Conservation (phyloP, 805 yeast species). For the Lachancea thermotolerans region DNA sequence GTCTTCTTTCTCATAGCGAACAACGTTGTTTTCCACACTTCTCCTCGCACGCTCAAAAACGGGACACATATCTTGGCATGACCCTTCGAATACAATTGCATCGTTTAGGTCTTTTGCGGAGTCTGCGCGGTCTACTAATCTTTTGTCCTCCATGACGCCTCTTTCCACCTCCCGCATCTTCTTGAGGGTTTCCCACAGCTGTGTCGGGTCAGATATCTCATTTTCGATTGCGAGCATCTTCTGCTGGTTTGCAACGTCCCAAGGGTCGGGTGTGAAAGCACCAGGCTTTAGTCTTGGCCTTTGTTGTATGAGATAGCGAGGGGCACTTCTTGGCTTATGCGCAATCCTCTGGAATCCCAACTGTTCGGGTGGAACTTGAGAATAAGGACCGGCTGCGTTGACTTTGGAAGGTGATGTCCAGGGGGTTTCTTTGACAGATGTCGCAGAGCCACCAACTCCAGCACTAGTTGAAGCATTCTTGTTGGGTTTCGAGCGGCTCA, state of each 20-base stretch:
- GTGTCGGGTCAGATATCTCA: slow-evolving; percentile 52
- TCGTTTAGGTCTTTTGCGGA: slow-evolving; percentile 75
- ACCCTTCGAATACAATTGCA: slow-evolving; percentile 81
- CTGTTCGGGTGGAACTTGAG: slow-evolving; percentile 12
- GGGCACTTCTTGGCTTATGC: slow-evolving; percentile 26
- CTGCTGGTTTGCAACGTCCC: slow-evolving; percentile 74
- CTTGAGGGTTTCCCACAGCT: slow-evolving; percentile 69
- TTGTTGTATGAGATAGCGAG: slow-evolving; percentile 34
- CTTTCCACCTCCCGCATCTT: slow-evolving; percentile 71
- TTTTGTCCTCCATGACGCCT: slow-evolving; percentile 65
- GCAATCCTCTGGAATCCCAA: slow-evolving; percentile 17
- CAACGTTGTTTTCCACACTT: slow-evolving; percentile 79
- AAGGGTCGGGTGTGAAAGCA: slow-evolving; percentile 37
- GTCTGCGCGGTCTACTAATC: slow-evolving; percentile 83
- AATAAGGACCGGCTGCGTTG: not conserved
- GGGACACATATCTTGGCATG: slow-evolving; percentile 94
- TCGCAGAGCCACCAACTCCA: not conserved
- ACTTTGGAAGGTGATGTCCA: not conserved
- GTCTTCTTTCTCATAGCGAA: slow-evolving; percentile 65
- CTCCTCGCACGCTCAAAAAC: slow-evolving; percentile 84
- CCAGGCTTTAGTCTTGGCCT: slow-evolving; percentile 31
- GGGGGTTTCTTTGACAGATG: not conserved
- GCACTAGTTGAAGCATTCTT: not conserved
- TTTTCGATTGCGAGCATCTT: slow-evolving; percentile 49
- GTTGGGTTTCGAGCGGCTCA: not conserved